A percentile compares a stretch with the other conserved stretches of the same genome.
Conservation (phyloP, 495 filamentous ascomycete genomes). For the Hapsidospora chrysogenum region DNA sequence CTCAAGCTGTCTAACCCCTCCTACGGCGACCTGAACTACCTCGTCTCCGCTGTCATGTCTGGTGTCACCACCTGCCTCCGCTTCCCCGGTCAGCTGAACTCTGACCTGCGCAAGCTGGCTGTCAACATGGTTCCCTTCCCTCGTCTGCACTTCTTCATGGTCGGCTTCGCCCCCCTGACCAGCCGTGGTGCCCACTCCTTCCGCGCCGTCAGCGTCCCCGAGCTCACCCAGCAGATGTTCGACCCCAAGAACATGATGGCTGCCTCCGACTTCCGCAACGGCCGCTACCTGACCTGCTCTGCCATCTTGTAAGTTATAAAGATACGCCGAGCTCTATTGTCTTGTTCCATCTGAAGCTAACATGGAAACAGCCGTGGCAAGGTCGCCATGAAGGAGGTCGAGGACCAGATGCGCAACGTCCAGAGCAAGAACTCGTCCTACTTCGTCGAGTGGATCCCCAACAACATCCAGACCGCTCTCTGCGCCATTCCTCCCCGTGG, state of each 20-base stretch:
- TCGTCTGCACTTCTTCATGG: conserved; percentile 99
- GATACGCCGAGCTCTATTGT: too few species aligned
- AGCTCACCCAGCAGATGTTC: conserved; percentile 99
- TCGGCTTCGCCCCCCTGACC: conserved; percentile 97
- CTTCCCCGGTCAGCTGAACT: conserved; percentile 99
- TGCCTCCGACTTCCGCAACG: conserved; percentile 98
- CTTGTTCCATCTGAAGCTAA: too few species aligned
- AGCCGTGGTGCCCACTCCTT: conserved; percentile 88
- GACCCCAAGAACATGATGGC: conserved; percentile 99
- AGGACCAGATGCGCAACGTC: conserved; percentile 99
- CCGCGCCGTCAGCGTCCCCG: conserved; percentile 93
- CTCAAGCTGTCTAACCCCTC: conserved; percentile 97
- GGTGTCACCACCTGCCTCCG: conserved; percentile 96
- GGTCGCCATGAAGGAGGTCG: conserved; percentile 99
- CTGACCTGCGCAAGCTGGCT: conserved; percentile 96
- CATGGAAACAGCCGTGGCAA: conserved; percentile 64
- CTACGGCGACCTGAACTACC: conserved; percentile 98
- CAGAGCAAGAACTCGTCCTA: conserved; percentile 99
- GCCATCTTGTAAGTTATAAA: conserved; percentile 60
- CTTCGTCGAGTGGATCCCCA: conserved; percentile 99
- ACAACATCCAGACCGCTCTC: conserved; percentile 99
- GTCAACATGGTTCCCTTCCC: conserved; percentile 99
- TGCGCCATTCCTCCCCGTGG: conserved; percentile 98
- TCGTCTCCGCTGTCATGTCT: conserved; percentile 99
- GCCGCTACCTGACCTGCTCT: conserved; percentile 98